Evolutionary conservation across 129 eudicot genomes (phyloP), one percentile per base, ranked within the genome.

Genomic region (Arctium lappa): DNA sequence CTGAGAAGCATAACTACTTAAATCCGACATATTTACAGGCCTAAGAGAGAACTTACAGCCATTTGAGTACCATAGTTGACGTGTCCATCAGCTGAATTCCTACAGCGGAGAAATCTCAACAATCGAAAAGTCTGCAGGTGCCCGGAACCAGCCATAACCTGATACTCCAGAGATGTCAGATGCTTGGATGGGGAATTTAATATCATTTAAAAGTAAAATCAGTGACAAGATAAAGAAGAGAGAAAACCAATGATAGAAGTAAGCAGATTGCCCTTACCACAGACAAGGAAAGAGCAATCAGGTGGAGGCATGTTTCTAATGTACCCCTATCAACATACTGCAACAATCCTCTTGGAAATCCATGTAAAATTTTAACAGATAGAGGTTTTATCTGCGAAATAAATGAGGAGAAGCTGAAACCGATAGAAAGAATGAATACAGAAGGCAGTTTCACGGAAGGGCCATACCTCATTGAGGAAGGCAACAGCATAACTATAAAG

Each of bases 141-240:
- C 50, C 99, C 99, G 7, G 99, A 91, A 79, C 99, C 99, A 80
- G 99, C 98, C 99, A 95, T 93, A 75, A 95, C 99, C 99, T 95
- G 90, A 81, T 73, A 72, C 50, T 74, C 81, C 69, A 78, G 38
- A 38, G 5, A 78, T 15, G 83, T 80, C 71, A 84, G 50, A 77
- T n/a, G 56, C n/a, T 53, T 44, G 38, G 39, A 33, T 37, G 36
- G n/a, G 10, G 5, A 71, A 6, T 37, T 60, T 65, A 75, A 32
- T 60, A 27, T 32, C 46, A 70, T 73, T 69, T 11, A 37, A 46
- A 44, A 18, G 6, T 13, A 8, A 74, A 60, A 46, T 3, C 29
- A 31, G 31, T 18, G 9, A 68, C 16, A 27, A 16, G 34, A 71
- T 8, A 42, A 5, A 42, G 34, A 30, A 30, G 72, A 56, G 11